Conservation (phyloP, 305 asterid genomes). For the Fraxinus greggii region DNA sequence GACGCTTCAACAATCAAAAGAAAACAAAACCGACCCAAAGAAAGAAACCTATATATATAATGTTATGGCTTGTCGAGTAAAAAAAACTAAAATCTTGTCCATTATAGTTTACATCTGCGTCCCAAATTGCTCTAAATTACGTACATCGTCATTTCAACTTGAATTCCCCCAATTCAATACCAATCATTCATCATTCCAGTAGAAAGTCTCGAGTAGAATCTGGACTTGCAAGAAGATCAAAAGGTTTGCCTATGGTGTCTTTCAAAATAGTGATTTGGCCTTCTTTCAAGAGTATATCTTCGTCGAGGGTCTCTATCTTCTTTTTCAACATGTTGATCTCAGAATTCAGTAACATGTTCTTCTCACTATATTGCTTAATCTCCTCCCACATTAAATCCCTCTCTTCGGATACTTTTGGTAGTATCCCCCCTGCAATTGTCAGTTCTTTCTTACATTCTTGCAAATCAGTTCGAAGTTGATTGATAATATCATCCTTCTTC, state of each 20-base stretch:
- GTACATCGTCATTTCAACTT: neutral
- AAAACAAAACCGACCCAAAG: constrained; percentile 6
- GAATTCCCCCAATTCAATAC: neutral
- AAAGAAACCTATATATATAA: neutral
- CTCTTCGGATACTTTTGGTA: constrained; percentile 85
- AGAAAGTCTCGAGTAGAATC: constrained; percentile 48
- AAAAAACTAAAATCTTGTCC: neutral
- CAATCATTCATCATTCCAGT: constrained; percentile 44
- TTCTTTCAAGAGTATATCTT: constrained; percentile 84
- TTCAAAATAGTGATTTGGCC: constrained; percentile 90
- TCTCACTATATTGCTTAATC: constrained; percentile 71
- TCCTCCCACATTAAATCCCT: constrained; percentile 91
- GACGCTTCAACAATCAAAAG: constrained; percentile 34
- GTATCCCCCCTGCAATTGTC: constrained; percentile 60
- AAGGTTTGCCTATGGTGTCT: constrained; percentile 71
- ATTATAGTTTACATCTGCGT: neutral
- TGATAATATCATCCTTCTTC: constrained; percentile 71
- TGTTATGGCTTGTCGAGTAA: neutral
- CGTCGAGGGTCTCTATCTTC: constrained; percentile 83
- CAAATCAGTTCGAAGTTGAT: constrained; percentile 64
- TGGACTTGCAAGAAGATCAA: constrained; percentile 75
- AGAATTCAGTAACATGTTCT: constrained; percentile 66
- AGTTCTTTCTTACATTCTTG: constrained; percentile 82
- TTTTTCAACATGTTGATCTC: constrained; percentile 65
- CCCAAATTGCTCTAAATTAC: neutral